Evolutionary conservation across 2,329 filamentous ascomycete genomes (phyloP).

Genomic region (Claviceps spartinae): DNA sequence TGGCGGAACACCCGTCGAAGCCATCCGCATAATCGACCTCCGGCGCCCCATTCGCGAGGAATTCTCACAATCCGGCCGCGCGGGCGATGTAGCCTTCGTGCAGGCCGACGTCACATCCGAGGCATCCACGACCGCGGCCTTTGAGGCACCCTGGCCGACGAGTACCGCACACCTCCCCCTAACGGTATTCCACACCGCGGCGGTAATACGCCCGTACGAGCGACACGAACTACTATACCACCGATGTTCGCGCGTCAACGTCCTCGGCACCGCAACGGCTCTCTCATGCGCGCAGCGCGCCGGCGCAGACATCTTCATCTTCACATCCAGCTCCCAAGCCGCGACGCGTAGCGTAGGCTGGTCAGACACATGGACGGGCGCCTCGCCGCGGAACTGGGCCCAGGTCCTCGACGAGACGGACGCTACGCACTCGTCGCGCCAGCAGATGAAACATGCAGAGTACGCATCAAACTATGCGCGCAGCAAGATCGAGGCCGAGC

Average conservation of each 20-base stretch:
- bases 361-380: conserved; percentile 24
- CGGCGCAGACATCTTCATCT: conserved; percentile 36
- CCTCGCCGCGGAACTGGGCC: conserved; percentile 25
- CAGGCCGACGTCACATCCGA: conserved; percentile 37
- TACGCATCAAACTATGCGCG: conserved; percentile 39
- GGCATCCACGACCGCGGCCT: conserved; percentile 29
- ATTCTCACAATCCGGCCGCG: conserved; percentile 21
- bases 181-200: conserved; percentile 45
- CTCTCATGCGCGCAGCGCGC: conserved; percentile 30
- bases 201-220: conserved; percentile 37
- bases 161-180: conserved; percentile 29
- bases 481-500: conserved; percentile 38
- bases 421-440: conserved; percentile 24
- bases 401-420: conserved; percentile 34
- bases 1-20: conserved; percentile 34
- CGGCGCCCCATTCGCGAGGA: conserved; percentile 28
- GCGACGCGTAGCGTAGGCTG: conserved; percentile 26
- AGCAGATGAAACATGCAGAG: conserved; percentile 16
- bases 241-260: conserved; percentile 34
- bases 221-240: conserved; percentile 30
- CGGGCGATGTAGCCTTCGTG: conserved; percentile 26
- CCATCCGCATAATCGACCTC: conserved; percentile 41
- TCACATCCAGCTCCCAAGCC: conserved; percentile 36
- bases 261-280: conserved; percentile 34
- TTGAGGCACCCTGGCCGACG: conserved; percentile 32